Conservation (phyloP, 2,329 filamentous ascomycete genomes). For the Incumbomyces lentus region DNA sequence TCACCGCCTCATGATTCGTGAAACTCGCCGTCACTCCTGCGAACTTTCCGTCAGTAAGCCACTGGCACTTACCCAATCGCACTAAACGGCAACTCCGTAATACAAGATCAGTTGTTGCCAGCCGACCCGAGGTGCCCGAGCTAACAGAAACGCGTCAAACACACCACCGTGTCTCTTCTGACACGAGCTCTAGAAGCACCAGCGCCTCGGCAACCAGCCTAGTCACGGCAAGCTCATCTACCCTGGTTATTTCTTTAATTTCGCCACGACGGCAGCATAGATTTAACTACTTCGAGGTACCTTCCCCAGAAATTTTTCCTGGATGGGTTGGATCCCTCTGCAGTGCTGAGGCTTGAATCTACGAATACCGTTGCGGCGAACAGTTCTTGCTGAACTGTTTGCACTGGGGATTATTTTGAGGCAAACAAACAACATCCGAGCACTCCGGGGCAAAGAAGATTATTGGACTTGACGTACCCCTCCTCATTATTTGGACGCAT, state of each 20-base stretch:
- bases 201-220: slow-evolving; percentile 6
- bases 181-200: neutral
- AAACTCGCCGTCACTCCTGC: neutral
- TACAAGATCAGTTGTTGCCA: neutral
- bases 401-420: neutral
- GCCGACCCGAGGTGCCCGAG: neutral
- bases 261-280: neutral
- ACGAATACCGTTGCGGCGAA: neutral
- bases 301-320: neutral
- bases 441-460: neutral
- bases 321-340: neutral
- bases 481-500: too few relatives aligned
- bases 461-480: too few relatives aligned
- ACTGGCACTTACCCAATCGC: neutral
- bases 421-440: neutral
- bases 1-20: slow-evolving; percentile 5
- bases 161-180: slow-evolving; percentile 3
- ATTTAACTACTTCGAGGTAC: neutral
- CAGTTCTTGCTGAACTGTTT: too few relatives aligned
- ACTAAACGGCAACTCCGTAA: neutral
- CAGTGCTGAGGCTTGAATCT: neutral
- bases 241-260: slow-evolving; percentile 2
- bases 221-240: neutral
- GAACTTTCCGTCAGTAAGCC: neutral
- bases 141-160: neutral